Conservation (phyloP, 176 grass and related monocot species). For the Areca catechu region DNA sequence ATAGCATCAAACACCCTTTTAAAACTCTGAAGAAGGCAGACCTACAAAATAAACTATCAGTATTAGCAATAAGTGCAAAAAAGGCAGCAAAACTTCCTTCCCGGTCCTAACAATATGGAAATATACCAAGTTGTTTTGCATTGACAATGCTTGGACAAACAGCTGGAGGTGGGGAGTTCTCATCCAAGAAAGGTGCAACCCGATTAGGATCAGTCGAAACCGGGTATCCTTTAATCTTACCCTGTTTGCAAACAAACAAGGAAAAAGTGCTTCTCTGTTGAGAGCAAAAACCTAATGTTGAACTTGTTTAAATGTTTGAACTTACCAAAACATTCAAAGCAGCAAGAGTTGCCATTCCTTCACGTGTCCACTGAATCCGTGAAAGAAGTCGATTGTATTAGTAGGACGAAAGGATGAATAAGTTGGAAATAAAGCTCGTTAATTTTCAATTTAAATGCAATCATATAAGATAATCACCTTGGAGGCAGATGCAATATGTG, state of each 20-base stretch:
- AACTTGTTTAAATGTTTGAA: not conserved
- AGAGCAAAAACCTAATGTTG: conserved; percentile 1
- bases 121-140: conserved; percentile 64
- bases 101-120: too few species aligned
- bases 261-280: not conserved
- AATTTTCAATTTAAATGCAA: too few species aligned
- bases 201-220: conserved; percentile 58
- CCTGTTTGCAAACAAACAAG: conserved; percentile 24
- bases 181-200: conserved; percentile 67
- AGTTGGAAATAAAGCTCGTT: too few species aligned
- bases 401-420: too few species aligned
- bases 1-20: too few species aligned
- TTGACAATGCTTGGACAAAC: conserved; percentile 91
- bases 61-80: too few species aligned
- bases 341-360: conserved; percentile 86
- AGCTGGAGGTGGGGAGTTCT: conserved; percentile 35
- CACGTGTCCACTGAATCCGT: conserved; percentile 66
- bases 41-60: too few species aligned
- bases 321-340: conserved; percentile 93
- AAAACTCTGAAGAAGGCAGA: too few species aligned
- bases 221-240: conserved; percentile 83
- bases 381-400: not conserved
- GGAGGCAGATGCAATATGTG: conserved; percentile 93
- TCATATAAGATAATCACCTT: conserved; percentile 32
- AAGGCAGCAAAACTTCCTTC: too few species aligned